A percentile compares a stretch with the other conserved stretches of the same genome.
Conservation (phyloP, 2,329 filamentous ascomycete genomes). For the Aspergillus quadricinctus region DNA sequence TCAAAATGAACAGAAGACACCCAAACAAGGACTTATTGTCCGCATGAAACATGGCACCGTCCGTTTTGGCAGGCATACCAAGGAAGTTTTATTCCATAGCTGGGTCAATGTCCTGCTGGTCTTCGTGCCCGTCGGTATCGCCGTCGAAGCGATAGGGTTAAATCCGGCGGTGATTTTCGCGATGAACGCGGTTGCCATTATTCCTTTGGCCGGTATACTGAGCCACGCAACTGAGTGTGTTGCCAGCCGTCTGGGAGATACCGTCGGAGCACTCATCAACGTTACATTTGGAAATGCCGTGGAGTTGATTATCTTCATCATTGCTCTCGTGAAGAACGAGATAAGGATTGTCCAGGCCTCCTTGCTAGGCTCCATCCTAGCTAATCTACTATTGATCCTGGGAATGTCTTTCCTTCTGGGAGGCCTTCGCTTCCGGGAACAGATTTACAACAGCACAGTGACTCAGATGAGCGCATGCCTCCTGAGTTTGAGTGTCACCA, state of each 20-base stretch:
- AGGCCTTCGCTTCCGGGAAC: conserved; percentile 80
- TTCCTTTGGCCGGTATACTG: conserved; percentile 68
- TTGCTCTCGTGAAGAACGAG: conserved; percentile 74
- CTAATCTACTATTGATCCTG: conserved; percentile 81
- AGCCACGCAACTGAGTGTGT: conserved; percentile 72
- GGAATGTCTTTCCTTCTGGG: conserved; percentile 90
- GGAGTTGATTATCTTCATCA: conserved; percentile 77
- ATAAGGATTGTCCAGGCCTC: conserved; percentile 91
- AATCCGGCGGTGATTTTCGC: conserved; percentile 63
- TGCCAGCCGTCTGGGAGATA: conserved; percentile 67
- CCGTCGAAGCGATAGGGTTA: conserved; percentile 36
- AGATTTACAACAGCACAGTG: conserved; percentile 93
- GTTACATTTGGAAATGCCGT: conserved; percentile 77
- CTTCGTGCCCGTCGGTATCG: conserved; percentile 41
- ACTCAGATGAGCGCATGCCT: conserved; percentile 95
- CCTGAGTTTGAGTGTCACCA: conserved; percentile 84
- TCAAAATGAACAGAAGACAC: conserved; percentile 14
- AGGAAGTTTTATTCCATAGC: conserved; percentile 33
- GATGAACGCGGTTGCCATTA: conserved; percentile 70
- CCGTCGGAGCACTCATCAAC: conserved; percentile 68
- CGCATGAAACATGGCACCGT: conserved; percentile 29
- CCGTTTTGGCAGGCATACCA: conserved; percentile 32
- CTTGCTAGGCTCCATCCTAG: conserved; percentile 80
- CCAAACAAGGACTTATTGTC: conserved; percentile 19
- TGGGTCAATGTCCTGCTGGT: conserved; percentile 43